A percentile compares a stretch with the other conserved stretches of the same genome.
phyloP scores from a whole-genome alignment of 2,329 filamentous ascomycete genomes.

The Xylaria sp. region DNA sequence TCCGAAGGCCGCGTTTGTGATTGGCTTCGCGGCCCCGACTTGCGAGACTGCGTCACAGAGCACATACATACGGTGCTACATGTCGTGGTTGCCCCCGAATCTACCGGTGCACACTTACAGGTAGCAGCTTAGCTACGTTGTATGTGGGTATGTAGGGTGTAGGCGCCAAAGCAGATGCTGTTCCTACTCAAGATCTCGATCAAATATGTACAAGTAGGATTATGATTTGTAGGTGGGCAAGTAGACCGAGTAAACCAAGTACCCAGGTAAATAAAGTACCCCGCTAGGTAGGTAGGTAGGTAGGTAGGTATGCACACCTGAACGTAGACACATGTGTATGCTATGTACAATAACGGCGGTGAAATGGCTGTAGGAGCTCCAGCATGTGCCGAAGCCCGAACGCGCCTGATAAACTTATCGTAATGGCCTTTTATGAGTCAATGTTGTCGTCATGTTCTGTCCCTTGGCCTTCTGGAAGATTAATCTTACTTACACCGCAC shows the following conservation, averaged over 20 bases:
- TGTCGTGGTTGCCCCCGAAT: neutral
- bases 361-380: neutral
- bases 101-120: neutral
- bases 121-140: neutral
- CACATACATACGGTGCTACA: constrained; percentile 1
- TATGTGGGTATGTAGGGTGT: neutral
- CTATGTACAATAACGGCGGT: neutral
- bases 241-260: neutral
- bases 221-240: neutral
- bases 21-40: constrained; percentile 4
- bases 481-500: constrained; percentile 4
- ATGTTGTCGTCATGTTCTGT: neutral
- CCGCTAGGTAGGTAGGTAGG: neutral
- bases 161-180: neutral
- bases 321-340: neutral
- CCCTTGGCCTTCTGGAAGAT: neutral
- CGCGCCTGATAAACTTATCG: neutral
- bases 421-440: neutral
- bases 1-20: constrained; percentile 1
- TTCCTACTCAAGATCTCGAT: neutral
- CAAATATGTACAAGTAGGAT: neutral
- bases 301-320: neutral
- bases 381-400: constrained; percentile 5
- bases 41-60: constrained; percentile 1
- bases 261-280: no score